Conservation (phyloP, 2,329 filamentous ascomycete species). For the Eurotiales sp. region DNA sequence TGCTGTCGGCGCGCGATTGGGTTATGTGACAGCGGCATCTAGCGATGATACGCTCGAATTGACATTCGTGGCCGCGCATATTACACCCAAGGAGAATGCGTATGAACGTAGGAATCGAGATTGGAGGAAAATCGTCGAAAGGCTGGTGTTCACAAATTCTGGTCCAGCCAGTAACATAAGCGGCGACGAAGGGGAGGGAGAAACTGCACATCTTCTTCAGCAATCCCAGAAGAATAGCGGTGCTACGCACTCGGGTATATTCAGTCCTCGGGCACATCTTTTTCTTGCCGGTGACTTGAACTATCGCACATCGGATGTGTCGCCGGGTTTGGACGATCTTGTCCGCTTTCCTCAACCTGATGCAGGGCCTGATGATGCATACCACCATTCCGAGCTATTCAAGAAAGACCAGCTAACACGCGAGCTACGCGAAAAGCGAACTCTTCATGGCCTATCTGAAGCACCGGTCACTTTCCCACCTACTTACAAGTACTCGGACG, state of each 20-base stretch:
- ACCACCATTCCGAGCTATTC: slow-evolving; percentile 66
- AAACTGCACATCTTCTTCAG: slow-evolving; percentile 31
- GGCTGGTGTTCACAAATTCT: slow-evolving; percentile 64
- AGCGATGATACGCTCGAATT: slow-evolving; percentile 56
- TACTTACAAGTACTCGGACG: slow-evolving; percentile 79
- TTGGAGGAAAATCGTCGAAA: slow-evolving; percentile 78
- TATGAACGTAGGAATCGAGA: slow-evolving; percentile 74
- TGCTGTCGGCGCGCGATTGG: slow-evolving; percentile 73
- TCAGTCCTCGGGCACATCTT: slow-evolving; percentile 69
- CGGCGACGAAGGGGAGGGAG: slow-evolving; percentile 31
- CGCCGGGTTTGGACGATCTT: slow-evolving; percentile 58
- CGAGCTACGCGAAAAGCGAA: slow-evolving; percentile 65
- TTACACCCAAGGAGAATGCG: slow-evolving; percentile 82
- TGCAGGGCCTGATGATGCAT: slow-evolving; percentile 47
- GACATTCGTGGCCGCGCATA: slow-evolving; percentile 83
- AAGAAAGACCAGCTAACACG: slow-evolving; percentile 72
- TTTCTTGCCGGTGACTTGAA: slow-evolving; percentile 93
- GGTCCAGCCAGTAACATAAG: slow-evolving; percentile 32
- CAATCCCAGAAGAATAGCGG: slow-evolving; percentile 18
- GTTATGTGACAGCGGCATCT: slow-evolving; percentile 45
- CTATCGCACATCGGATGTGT: slow-evolving; percentile 73
- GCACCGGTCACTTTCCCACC: slow-evolving; percentile 74
- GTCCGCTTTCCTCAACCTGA: slow-evolving; percentile 60
- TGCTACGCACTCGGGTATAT: slow-evolving; percentile 54
- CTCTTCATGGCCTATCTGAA: slow-evolving; percentile 75